Conservation (phyloP, 345 rosid species). For the Salix brachista region DNA sequence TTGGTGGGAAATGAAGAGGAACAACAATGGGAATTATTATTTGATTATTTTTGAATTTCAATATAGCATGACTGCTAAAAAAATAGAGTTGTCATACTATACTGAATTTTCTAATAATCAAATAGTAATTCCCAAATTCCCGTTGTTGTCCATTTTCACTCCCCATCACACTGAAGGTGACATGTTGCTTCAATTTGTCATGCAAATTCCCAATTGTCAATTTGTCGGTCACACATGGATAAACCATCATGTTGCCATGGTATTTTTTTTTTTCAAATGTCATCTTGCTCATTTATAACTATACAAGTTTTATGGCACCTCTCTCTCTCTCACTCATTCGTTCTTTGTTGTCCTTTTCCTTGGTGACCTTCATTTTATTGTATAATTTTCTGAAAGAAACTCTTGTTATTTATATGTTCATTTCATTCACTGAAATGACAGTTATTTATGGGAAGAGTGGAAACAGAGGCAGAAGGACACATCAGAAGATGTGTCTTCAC, state of each 20-base stretch:
- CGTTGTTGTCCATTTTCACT: not conserved
- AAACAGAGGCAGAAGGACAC: constrained; percentile 69
- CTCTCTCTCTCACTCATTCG: not conserved
- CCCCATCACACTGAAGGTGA: not conserved
- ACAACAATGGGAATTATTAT: not conserved
- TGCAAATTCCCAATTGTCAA: not conserved
- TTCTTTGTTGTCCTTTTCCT: not conserved
- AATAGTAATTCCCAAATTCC: no score
- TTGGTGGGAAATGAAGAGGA: not conserved
- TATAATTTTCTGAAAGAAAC: not conserved
- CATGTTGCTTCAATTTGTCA: not conserved
- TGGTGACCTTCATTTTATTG: not conserved
- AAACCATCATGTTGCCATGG: not conserved
- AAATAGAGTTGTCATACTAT: no score
- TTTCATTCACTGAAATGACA: constrained; percentile 29
- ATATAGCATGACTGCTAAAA: no score
- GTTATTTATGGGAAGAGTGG: constrained; percentile 95
- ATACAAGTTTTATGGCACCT: not conserved
- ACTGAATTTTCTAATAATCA: no score
- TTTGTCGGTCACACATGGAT: not conserved
- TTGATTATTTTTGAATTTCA: not conserved
- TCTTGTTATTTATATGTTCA: constrained; percentile 14
- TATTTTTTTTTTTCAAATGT: not conserved
- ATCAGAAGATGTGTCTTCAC: constrained; percentile 61
- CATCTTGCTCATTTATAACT: not conserved